Percentiles rank a stretch among this genome's conserved stretches.
These are phyloP conservation scores for Salix exigua DNA, from an alignment of 345 rosid genomes.

Conservation along the genomic window DNA sequence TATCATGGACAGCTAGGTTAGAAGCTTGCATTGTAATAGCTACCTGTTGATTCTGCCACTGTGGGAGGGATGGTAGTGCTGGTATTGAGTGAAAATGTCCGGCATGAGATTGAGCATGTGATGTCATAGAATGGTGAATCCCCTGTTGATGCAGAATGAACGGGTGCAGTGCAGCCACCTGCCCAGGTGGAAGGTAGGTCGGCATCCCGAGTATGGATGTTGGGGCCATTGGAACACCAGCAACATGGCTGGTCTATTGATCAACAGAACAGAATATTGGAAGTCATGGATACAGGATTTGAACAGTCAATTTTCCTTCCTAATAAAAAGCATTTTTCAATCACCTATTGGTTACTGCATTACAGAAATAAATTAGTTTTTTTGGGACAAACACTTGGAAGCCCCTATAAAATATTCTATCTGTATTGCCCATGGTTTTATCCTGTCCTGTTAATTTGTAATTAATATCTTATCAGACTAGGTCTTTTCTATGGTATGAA, in stretches of 20 bases:
- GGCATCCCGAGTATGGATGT: conserved; percentile 62
- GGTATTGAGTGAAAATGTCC: conserved; percentile 55
- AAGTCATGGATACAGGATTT: background rate
- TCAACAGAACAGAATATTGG: background rate
- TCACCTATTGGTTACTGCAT: background rate
- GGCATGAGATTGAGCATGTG: conserved; percentile 57
- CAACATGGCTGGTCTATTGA: conserved; percentile 45
- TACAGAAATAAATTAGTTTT: background rate
- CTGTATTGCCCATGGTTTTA: background rate
- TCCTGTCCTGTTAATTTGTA: background rate
- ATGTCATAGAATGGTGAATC: conserved; percentile 54
- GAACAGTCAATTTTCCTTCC: background rate
- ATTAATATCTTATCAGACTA: background rate
- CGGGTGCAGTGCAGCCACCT: conserved; percentile 70
- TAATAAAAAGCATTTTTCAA: background rate
- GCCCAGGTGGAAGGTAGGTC: conserved; percentile 69
- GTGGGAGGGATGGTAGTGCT: conserved; percentile 42
- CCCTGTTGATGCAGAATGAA: conserved; percentile 74
- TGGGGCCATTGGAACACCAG: conserved; percentile 49
- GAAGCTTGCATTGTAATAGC: background rate
- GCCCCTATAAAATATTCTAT: background rate
- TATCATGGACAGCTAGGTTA: background rate
- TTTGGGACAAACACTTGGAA: background rate
- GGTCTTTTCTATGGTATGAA: background rate
- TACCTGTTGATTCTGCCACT: conserved; percentile 80